These are phyloP conservation scores for Hysterium pulicare DNA, from an alignment of 2,329 filamentous ascomycete genomes.

Conservation along the genomic window DNA sequence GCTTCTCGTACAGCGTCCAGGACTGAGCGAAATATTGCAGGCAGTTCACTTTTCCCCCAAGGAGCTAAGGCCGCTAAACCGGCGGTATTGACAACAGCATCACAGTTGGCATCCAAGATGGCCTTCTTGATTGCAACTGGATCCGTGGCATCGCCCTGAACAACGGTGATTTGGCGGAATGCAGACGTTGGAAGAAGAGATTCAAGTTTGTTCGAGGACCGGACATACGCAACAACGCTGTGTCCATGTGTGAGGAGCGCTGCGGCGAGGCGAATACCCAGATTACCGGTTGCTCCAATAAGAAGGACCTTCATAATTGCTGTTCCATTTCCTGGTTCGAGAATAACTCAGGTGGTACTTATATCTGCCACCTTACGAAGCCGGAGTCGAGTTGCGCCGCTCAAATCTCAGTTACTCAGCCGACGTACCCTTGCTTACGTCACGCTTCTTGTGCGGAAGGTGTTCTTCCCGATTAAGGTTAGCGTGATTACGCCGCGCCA, in stretches of 20 bases:
- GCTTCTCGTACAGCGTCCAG: constrained; percentile 33
- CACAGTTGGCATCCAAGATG: constrained; percentile 36
- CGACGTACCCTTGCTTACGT: too few relatives aligned
- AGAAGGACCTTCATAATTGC: constrained; percentile 40
- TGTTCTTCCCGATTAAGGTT: too few relatives aligned
- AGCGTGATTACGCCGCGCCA: too few relatives aligned
- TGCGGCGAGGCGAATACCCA: constrained; percentile 36
- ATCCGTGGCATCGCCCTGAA: constrained; percentile 40
- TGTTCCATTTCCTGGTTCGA: too few relatives aligned
- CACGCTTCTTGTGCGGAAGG: too few relatives aligned
- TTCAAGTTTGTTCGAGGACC: constrained; percentile 38
- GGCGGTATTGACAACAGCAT: constrained; percentile 41
- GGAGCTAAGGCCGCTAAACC: constrained; percentile 38
- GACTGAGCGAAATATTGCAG: constrained; percentile 37
- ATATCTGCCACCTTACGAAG: too few relatives aligned
- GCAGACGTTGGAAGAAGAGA: constrained; percentile 32
- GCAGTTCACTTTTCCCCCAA: constrained; percentile 36
- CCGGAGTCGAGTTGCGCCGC: too few relatives aligned
- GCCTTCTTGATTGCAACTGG: constrained; percentile 31
- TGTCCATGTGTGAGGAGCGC: constrained; percentile 37
- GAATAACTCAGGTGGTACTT: too few relatives aligned
- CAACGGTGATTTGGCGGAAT: constrained; percentile 29
- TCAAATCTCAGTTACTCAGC: too few relatives aligned
- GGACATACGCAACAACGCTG: constrained; percentile 39
- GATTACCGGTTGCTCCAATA: constrained; percentile 40